phyloP scores from a whole-genome alignment of 1,284 basidiomycete species.

The Phaffia rhodozyma region DNA sequence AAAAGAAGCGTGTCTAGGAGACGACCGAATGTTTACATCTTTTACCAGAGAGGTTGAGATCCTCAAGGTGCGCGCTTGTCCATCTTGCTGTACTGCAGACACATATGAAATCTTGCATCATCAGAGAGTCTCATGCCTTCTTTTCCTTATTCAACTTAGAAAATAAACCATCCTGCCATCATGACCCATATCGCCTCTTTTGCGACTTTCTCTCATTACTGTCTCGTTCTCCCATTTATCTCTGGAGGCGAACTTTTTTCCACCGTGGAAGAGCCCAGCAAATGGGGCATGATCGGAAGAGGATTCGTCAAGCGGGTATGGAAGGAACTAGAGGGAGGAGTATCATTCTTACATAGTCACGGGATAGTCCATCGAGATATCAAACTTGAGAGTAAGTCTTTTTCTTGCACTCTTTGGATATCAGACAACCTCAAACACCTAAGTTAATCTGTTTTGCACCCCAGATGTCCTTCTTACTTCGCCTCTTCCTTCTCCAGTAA shows the following conservation, averaged over 20 bases:
- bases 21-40: neutral
- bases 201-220: slow-evolving; percentile 60
- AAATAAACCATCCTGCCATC: slow-evolving; percentile 73
- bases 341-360: slow-evolving; percentile 80
- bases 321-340: slow-evolving; percentile 63
- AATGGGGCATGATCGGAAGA: slow-evolving; percentile 39
- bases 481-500: slow-evolving; percentile 35
- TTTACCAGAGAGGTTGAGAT: slow-evolving; percentile 10
- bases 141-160: slow-evolving; percentile 35
- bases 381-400: slow-evolving; percentile 75
- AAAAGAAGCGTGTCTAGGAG: slow-evolving; percentile 3
- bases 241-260: slow-evolving; percentile 75
- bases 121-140: neutral
- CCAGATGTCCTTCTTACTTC: slow-evolving; percentile 49
- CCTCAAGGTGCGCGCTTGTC: neutral
- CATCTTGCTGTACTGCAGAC: neutral
- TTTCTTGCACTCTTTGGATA: neutral
- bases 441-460: no score
- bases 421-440: neutral
- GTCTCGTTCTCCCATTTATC: slow-evolving; percentile 66
- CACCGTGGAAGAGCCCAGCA: slow-evolving; percentile 53
- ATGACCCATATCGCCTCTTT: slow-evolving; percentile 63
- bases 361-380: slow-evolving; percentile 84
- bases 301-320: slow-evolving; percentile 57
- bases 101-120: neutral